These are phyloP conservation scores for Penicillium pancosmium DNA, from an alignment of 495 filamentous ascomycete species.

Conservation along the genomic window DNA sequence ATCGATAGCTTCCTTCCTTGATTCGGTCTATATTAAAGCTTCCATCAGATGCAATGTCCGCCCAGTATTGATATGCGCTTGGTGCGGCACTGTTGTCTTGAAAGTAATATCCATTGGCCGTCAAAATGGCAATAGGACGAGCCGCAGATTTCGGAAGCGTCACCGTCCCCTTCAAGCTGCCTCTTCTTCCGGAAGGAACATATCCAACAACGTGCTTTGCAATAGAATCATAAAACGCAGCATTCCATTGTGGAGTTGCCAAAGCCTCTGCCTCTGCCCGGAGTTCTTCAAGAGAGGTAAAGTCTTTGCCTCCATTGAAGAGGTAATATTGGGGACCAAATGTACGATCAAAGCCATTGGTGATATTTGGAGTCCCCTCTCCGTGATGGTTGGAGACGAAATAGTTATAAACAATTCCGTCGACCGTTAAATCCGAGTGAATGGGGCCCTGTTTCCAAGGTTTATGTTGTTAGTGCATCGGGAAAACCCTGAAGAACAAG, in stretches of 20 bases:
- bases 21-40: conserved; percentile 50
- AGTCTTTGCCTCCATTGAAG: conserved; percentile 55
- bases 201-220: conserved; percentile 57
- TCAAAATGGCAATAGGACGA: conserved; percentile 53
- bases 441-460: conserved; percentile 52
- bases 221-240: conserved; percentile 59
- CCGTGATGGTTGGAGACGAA: conserved; percentile 59
- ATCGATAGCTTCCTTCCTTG: conserved; percentile 53
- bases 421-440: conserved; percentile 59
- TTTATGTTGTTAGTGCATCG: background rate
- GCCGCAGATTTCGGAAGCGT: conserved; percentile 49
- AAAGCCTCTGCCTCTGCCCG: conserved; percentile 49
- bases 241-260: conserved; percentile 53
- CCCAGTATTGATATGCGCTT: conserved; percentile 59
- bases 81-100: conserved; percentile 58
- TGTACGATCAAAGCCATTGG: conserved; percentile 58
- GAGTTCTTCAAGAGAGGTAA: conserved; percentile 42
- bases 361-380: conserved; percentile 59
- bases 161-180: conserved; percentile 44
- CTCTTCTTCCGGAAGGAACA: conserved; percentile 44
- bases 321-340: conserved; percentile 60
- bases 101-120: conserved; percentile 54
- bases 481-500: no score
- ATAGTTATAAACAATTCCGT: conserved; percentile 60
- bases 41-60: conserved; percentile 49